Base-by-base conservation (phyloP, 2,329 filamentous ascomycete genomes). In the Didymella exigua region DNA sequence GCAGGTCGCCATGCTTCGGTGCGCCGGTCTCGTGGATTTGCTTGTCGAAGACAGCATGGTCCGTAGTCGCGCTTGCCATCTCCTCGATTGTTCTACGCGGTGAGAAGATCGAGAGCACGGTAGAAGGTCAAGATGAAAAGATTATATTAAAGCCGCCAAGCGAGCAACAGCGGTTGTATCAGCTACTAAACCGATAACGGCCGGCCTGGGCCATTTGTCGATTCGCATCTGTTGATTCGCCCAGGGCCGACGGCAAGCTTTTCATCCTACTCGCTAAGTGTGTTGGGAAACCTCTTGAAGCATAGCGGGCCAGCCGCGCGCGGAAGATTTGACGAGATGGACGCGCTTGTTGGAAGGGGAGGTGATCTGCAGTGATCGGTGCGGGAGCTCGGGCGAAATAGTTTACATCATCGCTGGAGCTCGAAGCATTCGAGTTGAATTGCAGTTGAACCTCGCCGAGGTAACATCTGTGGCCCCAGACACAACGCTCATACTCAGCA, bases 171-270 rank as follows among this genome's bases (percentile, higher is more conserved):
- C 40, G 23, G 44, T 49, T 53, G 50, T 50, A 52, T 47, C 49
- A 58, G 41, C 46, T 47, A 48, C 44, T 64, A 62, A 62, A 63
- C 65, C 65, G 59, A 62, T 49, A 59, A 49, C 57, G 54, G 58
- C 62, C 56, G 59, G 34, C 14, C 26, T 37, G 48, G 18, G 18
- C 27, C 19, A 33, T 23, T 19, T 27, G 29, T 21, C 31, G 52
- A 66, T 64, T 66, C 59, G 65, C 36, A n/a, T n/a, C n/a, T n/a
- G n/a, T 21, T 36, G 52, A 66, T 64, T 66, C 59, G 65, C 36
- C 31, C 41, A 42, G 52, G 44, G 5, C 33, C n/a, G 19, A 18
- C 38, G 45, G 40, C 26, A 33, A 27, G 47, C 30, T 44, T 49
- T 34, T 30, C 34, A 16, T 37, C 40, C n/a, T 26, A 13, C 34